Base-by-base conservation (phyloP, 345 rosid species). In the Populus deltoides region DNA sequence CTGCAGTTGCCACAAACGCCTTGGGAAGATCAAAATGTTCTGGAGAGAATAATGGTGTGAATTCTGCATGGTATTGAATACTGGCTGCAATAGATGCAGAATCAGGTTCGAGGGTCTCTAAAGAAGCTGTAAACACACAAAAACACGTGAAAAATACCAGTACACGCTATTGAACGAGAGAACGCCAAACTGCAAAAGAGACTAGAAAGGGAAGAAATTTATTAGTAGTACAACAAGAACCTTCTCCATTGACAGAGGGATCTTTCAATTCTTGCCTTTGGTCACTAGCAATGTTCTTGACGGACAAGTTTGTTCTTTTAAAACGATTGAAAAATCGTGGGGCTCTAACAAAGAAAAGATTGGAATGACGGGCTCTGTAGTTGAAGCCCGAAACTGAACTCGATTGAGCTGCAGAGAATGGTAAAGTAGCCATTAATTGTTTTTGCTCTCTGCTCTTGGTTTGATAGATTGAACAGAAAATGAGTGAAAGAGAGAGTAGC, bases 1-100 rank as follows among this genome's bases (percentile, higher is more conserved):
- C 79, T 17, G 94, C 92, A 7, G 90, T 85, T 12, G 89, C 90
- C 33, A 81, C 75, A 75, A 73, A 87, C 11, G 90, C 92, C 81
- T 85, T 87, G 8, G 90, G 90, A 67, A 86, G 88, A 75, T 90
- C 84, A 43, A 90, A 89, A 35, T 73, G 76, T 65, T 85, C 86
- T 0, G 91, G 83, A 73, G 89, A 85, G 82, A 89, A 90, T 33
- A 81, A 84, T 2, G 89, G 90, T 39, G 90, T 87, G 80, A 85
- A 87, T 78, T 90, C 92, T 1, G 88, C 84, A 57, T 87, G 94
- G 83, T 87, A 85, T 65, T 84, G 86, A 71, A 90, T 86, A 29
- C 88, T 87, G 1, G 88, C 79, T 12, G 87, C 86, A 72, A 89
- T 75, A 49, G 86, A 80, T 55, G 76, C 85, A 3, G 92, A 74